A percentile compares a stretch with the other conserved stretches of the same genome.
These are phyloP conservation scores for Choiromyces venosus DNA, from an alignment of 495 filamentous ascomycete species.

Conservation along the genomic window DNA sequence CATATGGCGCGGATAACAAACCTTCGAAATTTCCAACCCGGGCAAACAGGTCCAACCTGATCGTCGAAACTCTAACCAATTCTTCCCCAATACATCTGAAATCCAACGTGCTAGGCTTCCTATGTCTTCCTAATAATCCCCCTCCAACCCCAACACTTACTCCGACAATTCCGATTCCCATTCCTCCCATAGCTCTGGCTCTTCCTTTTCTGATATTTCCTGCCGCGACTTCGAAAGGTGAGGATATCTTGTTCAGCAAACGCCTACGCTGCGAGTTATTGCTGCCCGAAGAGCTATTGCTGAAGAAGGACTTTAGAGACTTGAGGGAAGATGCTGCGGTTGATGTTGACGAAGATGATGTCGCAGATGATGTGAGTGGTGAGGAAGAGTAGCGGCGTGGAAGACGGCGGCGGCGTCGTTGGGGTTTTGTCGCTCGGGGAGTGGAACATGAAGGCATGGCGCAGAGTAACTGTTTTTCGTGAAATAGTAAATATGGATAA, in stretches of 20 bases:
- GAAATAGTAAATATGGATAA: not conserved
- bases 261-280: not conserved
- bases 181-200: not conserved
- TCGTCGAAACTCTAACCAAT: conserved; percentile 28
- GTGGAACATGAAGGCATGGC: not conserved
- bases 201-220: not conserved
- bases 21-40: conserved; percentile 25
- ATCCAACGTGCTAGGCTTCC: conserved; percentile 37
- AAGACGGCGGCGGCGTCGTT: not conserved
- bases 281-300: not conserved
- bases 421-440: not conserved
- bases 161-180: not conserved
- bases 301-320: conserved; percentile 1
- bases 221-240: not conserved
- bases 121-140: conserved; percentile 30
- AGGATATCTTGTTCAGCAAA: not conserved
- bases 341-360: not conserved
- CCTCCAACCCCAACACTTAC: conserved; percentile 3
- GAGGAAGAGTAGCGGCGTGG: not conserved
- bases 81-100: conserved; percentile 40
- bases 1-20: conserved; percentile 5
- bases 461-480: not conserved
- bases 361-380: not conserved
- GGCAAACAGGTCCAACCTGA: conserved; percentile 23
- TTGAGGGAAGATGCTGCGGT: conserved; percentile 1